phyloP scores from a whole-genome alignment of 441 rosid genomes.

The Kokia cookei region DNA sequence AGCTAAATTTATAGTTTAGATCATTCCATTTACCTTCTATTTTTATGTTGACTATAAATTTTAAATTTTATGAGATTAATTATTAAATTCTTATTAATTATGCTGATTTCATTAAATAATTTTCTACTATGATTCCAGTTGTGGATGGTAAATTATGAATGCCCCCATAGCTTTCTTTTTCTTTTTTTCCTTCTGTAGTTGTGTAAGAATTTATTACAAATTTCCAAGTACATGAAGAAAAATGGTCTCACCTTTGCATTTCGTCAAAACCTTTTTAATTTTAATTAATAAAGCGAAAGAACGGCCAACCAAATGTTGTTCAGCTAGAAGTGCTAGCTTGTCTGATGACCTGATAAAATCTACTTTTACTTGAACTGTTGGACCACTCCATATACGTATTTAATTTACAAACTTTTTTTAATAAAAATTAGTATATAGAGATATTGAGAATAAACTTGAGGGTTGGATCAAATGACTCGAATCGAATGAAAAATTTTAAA shows the following conservation, averaged over 20 bases:
- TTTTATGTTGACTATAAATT: too few species aligned
- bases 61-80: neutral
- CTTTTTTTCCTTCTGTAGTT: neutral
- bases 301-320: neutral
- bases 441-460: too few species aligned
- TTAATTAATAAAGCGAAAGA: neutral
- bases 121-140: too few species aligned
- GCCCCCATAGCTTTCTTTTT: neutral
- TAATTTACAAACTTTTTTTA: too few species aligned
- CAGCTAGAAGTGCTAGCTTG: neutral
- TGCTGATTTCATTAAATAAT: too few species aligned
- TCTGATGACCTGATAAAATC: neutral
- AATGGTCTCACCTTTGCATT: neutral
- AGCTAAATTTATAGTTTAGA: too few species aligned
- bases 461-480: too few species aligned
- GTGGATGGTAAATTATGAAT: neutral
- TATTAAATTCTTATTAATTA: neutral
- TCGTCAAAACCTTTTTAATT: neutral
- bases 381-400: neutral
- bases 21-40: too few species aligned
- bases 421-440: too few species aligned
- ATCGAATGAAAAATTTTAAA: too few species aligned
- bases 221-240: neutral
- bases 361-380: neutral
- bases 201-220: neutral